Conservation (phyloP, 345 rosid species). For the Sapria himalayana region DNA sequence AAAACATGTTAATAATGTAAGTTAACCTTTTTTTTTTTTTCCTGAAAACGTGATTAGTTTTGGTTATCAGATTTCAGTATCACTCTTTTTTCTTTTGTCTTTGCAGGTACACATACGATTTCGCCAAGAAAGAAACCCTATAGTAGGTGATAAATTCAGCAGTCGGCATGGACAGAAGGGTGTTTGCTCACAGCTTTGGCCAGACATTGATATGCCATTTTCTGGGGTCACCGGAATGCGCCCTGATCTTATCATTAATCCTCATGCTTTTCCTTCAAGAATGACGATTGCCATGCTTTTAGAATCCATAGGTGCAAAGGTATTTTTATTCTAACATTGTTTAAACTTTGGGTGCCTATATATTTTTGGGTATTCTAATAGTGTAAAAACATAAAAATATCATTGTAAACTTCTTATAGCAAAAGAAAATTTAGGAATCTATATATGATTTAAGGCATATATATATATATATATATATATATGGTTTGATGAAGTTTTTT, state of each 20-base stretch:
- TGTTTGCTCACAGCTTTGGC: conserved; percentile 95
- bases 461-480: too few species aligned
- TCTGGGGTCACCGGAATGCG: conserved; percentile 92
- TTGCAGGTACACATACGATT: conserved; percentile 63
- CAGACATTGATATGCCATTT: conserved; percentile 94
- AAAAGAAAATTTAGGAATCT: too few species aligned
- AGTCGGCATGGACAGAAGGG: conserved; percentile 99
- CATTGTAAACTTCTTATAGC: too few species aligned
- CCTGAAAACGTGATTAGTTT: too few species aligned
- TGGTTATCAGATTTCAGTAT: not conserved
- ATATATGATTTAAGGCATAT: too few species aligned
- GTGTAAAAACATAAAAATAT: too few species aligned
- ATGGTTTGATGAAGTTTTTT: too few species aligned
- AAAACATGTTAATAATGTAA: conserved; percentile 54
- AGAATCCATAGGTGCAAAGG: conserved; percentile 97
- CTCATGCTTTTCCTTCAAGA: conserved; percentile 97
- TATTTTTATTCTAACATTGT: conserved; percentile 7
- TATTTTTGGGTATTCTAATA: not conserved
- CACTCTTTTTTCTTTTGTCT: not conserved
- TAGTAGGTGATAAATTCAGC: conserved; percentile 93
- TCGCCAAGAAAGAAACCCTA: conserved; percentile 81
- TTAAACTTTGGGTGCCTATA: not conserved
- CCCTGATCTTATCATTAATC: conserved; percentile 94
- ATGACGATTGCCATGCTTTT: conserved; percentile 98
- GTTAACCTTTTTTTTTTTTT: not conserved